These are phyloP conservation scores for Venturia nashicola DNA, from an alignment of 2,329 filamentous ascomycete genomes.

Conservation along the genomic window DNA sequence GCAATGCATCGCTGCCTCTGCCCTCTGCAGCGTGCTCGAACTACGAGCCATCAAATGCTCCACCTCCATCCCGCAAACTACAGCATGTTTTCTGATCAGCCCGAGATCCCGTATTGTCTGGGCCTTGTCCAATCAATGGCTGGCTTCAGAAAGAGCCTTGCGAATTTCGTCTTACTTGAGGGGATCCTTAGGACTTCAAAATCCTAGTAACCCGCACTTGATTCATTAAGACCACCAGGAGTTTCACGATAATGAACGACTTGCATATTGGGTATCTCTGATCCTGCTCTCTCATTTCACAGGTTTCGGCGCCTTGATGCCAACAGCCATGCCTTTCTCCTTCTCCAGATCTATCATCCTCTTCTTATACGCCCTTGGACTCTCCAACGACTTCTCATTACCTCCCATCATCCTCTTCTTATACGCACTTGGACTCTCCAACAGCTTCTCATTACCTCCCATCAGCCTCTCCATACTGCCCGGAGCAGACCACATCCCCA, in stretches of 20 bases:
- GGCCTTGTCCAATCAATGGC: background rate
- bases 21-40: background rate
- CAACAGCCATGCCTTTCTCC: background rate
- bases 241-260: too few species aligned
- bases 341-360: constrained; percentile 33
- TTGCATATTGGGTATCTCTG: background rate
- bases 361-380: constrained; percentile 76
- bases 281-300: background rate
- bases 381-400: constrained; percentile 47
- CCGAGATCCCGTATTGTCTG: background rate
- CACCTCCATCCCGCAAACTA: background rate
- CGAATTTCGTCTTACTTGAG: background rate
- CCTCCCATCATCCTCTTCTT: constrained; percentile 31
- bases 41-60: background rate
- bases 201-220: too few species aligned
- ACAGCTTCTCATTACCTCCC: constrained; percentile 41
- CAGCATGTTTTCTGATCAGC: background rate
- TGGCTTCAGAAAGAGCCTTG: background rate
- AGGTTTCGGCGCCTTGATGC: background rate
- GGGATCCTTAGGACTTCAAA: background rate
- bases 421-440: constrained; percentile 56
- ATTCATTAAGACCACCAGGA: too few species aligned
- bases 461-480: constrained; percentile 27
- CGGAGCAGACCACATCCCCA: constrained; percentile 54
- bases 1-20: background rate